Evolutionary conservation across 441 rosid species (phyloP), one percentile per base, ranked within the genome.

Genomic region (Mallotus japonicus): DNA sequence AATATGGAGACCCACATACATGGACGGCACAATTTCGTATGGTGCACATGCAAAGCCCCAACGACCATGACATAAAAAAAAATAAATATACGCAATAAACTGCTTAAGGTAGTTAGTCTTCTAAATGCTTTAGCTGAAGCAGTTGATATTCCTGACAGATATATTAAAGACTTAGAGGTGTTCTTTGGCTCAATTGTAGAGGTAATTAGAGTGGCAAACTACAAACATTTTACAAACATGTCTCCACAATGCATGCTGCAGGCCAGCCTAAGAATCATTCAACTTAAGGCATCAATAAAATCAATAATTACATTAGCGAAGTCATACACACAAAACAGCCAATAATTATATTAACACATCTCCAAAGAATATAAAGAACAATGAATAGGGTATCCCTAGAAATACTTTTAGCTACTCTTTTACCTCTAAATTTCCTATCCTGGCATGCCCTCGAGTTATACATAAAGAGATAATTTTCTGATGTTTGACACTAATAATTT

Each of bases 61-160:
- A 54, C 22, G 4, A 8, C 49, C 12, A 44, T 44, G 49, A 7
- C 49, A 8, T 44, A 5, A 5, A 54, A 54, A 0, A 10, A 6
- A 0, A 53, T 78, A 89, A 1, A 8, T 8, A 22, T 20, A 42
- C 12, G 6, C 15, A 62, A 37, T 17, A 34, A 42, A 61, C 68
- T 72, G 65, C 68, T 46, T 4, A 13, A 53, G 32, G 2, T 57
- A 34, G n/a, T 67, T 59, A 16, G 34, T 22, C 3, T 60, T 60
- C 42, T 24, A 32, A 32, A 28, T 28, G 32, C 32, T 28, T 28
- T 28, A 28, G 32, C 32, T 28, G 32, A 28, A 28, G 32, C 32
- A 42, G 51, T 44, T 44, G 53, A 44, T 64, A 11, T 11, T 19
- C 67, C 67, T 64, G 67, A n/a, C 20, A 28, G 8, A 19, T 19